Evolutionary conservation across 495 filamentous ascomycete species (phyloP).

Genomic region (Lophium mytilinum): DNA sequence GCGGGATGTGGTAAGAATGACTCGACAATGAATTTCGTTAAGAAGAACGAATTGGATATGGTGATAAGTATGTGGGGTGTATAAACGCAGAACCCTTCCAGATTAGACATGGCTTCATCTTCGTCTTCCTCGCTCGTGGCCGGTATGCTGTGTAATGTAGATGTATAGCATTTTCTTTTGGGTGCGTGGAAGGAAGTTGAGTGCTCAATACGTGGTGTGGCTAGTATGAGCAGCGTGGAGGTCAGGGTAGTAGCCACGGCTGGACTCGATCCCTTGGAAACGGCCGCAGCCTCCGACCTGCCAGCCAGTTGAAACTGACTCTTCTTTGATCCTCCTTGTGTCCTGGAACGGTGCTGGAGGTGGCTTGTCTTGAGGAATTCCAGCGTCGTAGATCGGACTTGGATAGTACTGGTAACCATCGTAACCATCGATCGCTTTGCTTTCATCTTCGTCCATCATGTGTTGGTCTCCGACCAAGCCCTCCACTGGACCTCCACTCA

Average conservation of each 20-base stretch:
- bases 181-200: slow-evolving; percentile 3
- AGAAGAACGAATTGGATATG: too few relatives aligned
- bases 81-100: too few relatives aligned
- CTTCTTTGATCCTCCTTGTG: slow-evolving; percentile 27
- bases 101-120: too few relatives aligned
- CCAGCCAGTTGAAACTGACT: slow-evolving; percentile 23
- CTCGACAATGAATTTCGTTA: too few relatives aligned
- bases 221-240: slow-evolving; percentile 8
- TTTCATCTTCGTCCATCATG: slow-evolving; percentile 28
- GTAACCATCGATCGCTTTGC: slow-evolving; percentile 22
- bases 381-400: slow-evolving; percentile 26
- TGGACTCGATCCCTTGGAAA: slow-evolving; percentile 31
- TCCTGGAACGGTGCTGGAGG: slow-evolving; percentile 9
- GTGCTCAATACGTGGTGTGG: slow-evolving; percentile 15
- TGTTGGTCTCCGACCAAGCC: slow-evolving; percentile 24
- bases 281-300: slow-evolving; percentile 24
- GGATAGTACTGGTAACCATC: slow-evolving; percentile 33
- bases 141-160: too few relatives aligned
- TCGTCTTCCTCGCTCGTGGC: too few relatives aligned
- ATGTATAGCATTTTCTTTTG: not conserved
- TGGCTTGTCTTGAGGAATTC: slow-evolving; percentile 9
- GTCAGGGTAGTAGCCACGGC: slow-evolving; percentile 29
- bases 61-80: too few relatives aligned
- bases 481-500: slow-evolving; percentile 29
- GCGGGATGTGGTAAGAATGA: too few relatives aligned